Conservation (phyloP, 2,329 filamentous ascomycete species). For the Fonsecaea pedrosoi region DNA sequence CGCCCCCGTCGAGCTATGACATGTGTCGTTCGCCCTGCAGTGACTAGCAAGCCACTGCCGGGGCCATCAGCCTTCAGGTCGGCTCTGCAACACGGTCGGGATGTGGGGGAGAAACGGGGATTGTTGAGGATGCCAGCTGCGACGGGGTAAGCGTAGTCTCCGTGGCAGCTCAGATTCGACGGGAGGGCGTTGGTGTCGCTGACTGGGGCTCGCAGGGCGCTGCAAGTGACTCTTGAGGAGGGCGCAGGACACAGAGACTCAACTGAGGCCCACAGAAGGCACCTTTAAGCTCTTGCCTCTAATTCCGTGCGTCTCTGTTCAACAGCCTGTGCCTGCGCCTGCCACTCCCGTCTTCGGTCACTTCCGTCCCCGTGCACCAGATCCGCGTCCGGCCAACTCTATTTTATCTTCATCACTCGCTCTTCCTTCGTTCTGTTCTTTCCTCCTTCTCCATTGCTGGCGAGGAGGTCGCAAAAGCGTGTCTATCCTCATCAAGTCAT, state of each 20-base stretch:
- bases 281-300: constrained; percentile 14
- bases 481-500: neutral
- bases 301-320: neutral
- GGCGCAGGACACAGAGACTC: neutral
- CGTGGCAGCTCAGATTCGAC: neutral
- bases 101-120: neutral
- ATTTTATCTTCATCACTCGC: constrained; percentile 26
- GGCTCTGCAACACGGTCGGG: neutral
- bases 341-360: constrained; percentile 13
- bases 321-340: neutral
- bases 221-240: neutral
- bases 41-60: neutral
- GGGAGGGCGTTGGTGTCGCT: neutral
- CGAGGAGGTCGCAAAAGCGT: neutral
- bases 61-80: neutral
- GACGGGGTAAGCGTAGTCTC: neutral
- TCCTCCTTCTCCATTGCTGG: neutral
- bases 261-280: neutral
- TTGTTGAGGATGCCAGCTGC: neutral
- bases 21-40: neutral
- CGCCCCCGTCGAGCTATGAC: constrained; percentile 3
- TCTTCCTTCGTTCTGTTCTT: neutral
- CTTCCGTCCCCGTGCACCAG: constrained; percentile 14
- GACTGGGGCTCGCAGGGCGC: neutral
- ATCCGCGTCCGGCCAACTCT: constrained; percentile 24